Evolutionary conservation across 2,329 filamentous ascomycete species (phyloP), one percentile per base, ranked within the genome.

Genomic region (Diaporthe nobilis): DNA sequence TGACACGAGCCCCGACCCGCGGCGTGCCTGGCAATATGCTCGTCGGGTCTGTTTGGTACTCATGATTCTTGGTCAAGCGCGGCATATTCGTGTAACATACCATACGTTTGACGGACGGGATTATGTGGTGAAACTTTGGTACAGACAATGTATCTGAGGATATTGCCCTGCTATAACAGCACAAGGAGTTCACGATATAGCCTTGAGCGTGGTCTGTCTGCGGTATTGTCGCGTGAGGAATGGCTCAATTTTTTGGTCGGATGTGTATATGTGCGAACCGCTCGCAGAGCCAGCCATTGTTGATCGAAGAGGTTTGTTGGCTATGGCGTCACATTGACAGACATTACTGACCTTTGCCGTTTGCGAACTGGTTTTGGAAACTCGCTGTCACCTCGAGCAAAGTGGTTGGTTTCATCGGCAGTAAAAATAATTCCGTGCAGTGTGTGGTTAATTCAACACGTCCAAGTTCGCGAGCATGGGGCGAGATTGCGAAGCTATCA

Each of bases 61-160:
- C 49, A 12, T 28, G 34, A 20, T 17, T 12, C 15, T 42, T 31
- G 25, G n/a, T 17, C 49, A 25, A 12, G 8, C n/a, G 17, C 22
- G 49, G n/a, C 9, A 42, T 53, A 28, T 42, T 70, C 15, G 65
- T 70, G 34, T 70, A 55, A 70, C 49, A 22, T 42, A 34, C 15
- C 15, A 17, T 31, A 22, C 10, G n/a, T 2, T 39, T 34, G 9
- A 55, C 17, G 13, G 4, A 13, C 44, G 20, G 22, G 6, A 51
- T n/a, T 22, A 8, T n/a, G 4, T 20, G 13, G 8, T 70, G 2
- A 3, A 55, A 42, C 1, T 55, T 15, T 31, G 65, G 65, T 55
- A 55, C 65, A 7, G n/a, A 25, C 15, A 39, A 70, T 70, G 15
- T 55, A 70, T 70, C 15, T 70, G 49, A 12, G 65, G 49, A 70